Evolutionary conservation across 2,329 filamentous ascomycete species (phyloP).

Genomic region (Exophiala sideris): DNA sequence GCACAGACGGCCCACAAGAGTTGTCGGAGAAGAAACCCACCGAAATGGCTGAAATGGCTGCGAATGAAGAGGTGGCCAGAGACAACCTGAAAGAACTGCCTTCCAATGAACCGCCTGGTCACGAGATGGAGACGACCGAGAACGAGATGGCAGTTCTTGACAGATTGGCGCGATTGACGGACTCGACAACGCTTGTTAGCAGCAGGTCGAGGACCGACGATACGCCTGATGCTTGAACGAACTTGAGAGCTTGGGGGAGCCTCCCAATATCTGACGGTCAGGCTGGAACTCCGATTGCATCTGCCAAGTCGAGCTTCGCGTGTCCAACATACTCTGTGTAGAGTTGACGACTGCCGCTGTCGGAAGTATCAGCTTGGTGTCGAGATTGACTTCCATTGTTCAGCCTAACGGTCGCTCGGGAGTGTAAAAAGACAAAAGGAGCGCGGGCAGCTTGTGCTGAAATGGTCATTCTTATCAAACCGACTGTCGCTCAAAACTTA

Average conservation of each 20-base stretch:
- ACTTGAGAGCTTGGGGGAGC: background rate
- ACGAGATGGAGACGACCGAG: constrained; percentile 3
- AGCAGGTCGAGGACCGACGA: background rate
- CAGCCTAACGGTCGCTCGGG: background rate
- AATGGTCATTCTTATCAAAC: no score
- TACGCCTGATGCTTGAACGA: background rate
- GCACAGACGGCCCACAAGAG: background rate
- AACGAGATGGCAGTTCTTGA: constrained; percentile 1
- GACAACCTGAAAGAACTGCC: background rate
- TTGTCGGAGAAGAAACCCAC: background rate
- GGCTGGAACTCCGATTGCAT: background rate
- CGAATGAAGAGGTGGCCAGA: background rate
- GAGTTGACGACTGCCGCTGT: background rate
- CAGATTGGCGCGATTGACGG: background rate
- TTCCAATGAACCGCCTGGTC: background rate
- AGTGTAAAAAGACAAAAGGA: no score
- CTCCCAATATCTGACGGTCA: background rate
- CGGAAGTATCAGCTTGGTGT: background rate
- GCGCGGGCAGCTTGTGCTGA: no score
- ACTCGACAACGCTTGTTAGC: constrained; percentile 3
- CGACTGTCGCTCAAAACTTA: no score
- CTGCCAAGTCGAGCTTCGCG: background rate
- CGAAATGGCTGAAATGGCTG: background rate
- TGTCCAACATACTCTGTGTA: background rate
- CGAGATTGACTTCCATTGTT: background rate